A percentile compares a stretch with the other conserved stretches of the same genome.
Evolutionary conservation across 495 filamentous ascomycete genomes (phyloP).

Genomic region (Collariella sp.): DNA sequence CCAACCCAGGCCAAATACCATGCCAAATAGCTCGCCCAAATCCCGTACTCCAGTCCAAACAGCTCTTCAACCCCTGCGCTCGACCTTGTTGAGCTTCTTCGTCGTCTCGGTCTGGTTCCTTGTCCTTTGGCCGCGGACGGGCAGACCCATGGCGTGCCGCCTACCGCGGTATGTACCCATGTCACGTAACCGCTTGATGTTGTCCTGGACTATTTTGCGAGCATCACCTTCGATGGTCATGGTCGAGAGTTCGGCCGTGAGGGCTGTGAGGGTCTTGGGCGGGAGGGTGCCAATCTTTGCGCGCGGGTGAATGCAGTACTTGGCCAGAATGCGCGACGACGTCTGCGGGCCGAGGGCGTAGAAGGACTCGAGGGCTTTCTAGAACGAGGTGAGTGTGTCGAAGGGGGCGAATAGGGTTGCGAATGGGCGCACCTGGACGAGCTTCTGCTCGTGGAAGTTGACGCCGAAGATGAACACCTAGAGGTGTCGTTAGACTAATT

Average conservation of each 20-base stretch:
- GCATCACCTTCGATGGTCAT: constrained; percentile 95
- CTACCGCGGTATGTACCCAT: constrained; percentile 86
- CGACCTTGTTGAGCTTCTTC: constrained; percentile 69
- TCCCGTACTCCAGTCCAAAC: not conserved
- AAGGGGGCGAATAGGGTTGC: not conserved
- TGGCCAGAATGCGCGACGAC: constrained; percentile 69
- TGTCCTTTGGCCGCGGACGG: constrained; percentile 81
- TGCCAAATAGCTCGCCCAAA: not conserved
- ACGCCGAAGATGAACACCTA: constrained; percentile 79
- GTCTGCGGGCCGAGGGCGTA: constrained; percentile 75
- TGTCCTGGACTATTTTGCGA: constrained; percentile 62
- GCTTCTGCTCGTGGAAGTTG: constrained; percentile 72
- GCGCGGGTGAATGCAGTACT: constrained; percentile 73
- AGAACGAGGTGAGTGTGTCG: constrained; percentile 2
- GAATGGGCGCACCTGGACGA: constrained; percentile 60
- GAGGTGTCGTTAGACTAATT: not conserved
- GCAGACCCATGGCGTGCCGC: constrained; percentile 81
- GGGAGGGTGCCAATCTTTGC: constrained; percentile 64
- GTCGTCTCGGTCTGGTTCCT: constrained; percentile 74
- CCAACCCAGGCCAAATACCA: not conserved
- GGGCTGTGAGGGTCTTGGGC: constrained; percentile 62
- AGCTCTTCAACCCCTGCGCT: constrained; percentile 47
- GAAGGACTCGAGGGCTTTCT: constrained; percentile 83
- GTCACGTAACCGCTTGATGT: constrained; percentile 79
- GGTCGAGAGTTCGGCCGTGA: constrained; percentile 74